Evolutionary conservation across 495 filamentous ascomycete genomes (phyloP).

Genomic region (Trichoderma parareesei): DNA sequence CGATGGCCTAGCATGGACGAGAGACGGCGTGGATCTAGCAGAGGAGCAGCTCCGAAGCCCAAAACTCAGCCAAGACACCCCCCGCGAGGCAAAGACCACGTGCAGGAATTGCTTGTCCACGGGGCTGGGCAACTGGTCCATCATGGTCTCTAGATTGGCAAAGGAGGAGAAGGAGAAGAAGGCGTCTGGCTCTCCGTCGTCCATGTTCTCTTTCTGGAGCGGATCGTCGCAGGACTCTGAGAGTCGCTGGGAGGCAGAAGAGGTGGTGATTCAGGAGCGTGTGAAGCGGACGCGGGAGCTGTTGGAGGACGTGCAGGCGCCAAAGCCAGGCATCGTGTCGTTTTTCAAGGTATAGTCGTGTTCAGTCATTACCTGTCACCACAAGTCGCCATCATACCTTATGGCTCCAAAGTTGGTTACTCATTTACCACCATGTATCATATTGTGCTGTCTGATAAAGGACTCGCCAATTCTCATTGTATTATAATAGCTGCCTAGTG

Average conservation of each 20-base stretch:
- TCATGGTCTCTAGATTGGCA: slow-evolving; percentile 57
- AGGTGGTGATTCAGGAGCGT: slow-evolving; percentile 42
- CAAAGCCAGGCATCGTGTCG: slow-evolving; percentile 25
- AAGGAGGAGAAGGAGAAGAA: slow-evolving; percentile 41
- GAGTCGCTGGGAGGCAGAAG: slow-evolving; percentile 44
- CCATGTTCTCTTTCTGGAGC: slow-evolving; percentile 44
- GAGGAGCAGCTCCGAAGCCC: slow-evolving; percentile 43
- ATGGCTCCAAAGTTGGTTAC: slow-evolving; percentile 12
- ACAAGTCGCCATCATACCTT: neutral
- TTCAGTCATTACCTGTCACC: neutral
- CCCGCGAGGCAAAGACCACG: slow-evolving; percentile 8
- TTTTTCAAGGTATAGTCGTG: slow-evolving; percentile 27
- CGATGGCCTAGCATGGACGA: slow-evolving; percentile 74
- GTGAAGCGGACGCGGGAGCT: slow-evolving; percentile 35
- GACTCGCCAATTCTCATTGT: neutral
- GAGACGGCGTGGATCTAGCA: slow-evolving; percentile 64
- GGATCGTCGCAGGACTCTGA: slow-evolving; percentile 19
- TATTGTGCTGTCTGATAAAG: neutral
- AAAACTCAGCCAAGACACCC: slow-evolving; percentile 31
- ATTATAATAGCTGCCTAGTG: neutral
- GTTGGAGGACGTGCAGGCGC: slow-evolving; percentile 37
- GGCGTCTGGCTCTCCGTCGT: slow-evolving; percentile 16
- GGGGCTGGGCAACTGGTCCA: slow-evolving; percentile 65
- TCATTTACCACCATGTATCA: neutral
- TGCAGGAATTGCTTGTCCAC: slow-evolving; percentile 67